Evolutionary conservation across 441 rosid species (phyloP).

Genomic region (Flueggea neowawraea): DNA sequence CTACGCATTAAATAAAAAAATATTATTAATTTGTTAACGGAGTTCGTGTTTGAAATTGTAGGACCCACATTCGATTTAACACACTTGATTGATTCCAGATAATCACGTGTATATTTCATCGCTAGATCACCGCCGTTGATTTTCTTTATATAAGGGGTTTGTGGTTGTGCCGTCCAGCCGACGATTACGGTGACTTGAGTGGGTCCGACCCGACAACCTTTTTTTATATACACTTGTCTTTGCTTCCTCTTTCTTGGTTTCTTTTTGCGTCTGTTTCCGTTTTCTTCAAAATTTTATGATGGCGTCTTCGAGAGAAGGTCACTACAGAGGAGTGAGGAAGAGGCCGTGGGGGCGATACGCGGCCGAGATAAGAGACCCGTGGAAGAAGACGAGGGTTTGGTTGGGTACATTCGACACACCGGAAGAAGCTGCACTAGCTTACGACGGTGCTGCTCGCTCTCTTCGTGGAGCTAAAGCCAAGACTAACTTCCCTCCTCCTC

Average conservation of each 20-base stretch:
- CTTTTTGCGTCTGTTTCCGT: background rate
- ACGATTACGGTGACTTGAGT: conserved; percentile 57
- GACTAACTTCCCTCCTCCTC: conserved; percentile 73
- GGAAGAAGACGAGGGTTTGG: conserved; percentile 98
- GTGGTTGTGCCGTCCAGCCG: conserved; percentile 51
- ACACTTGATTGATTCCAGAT: background rate
- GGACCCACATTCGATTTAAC: conserved; percentile 13
- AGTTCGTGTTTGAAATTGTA: background rate
- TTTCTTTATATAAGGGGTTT: background rate
- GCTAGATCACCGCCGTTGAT: conserved; percentile 15
- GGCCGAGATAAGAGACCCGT: conserved; percentile 96
- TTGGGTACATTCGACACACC: conserved; percentile 98
- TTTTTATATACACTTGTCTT: background rate
- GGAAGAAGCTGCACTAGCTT: conserved; percentile 95
- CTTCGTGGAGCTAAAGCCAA: conserved; percentile 92
- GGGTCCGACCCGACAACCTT: conserved; percentile 30
- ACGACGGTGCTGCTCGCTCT: conserved; percentile 95
- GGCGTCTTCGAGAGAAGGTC: conserved; percentile 70
- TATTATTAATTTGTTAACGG: background rate
- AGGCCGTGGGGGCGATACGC: conserved; percentile 99
- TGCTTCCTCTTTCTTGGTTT: background rate
- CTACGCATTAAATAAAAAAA: conserved; percentile 4
- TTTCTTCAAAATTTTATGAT: conserved; percentile 14
- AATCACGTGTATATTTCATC: conserved; percentile 2
- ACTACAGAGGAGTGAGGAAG: conserved; percentile 95